Evolutionary conservation across 257 asterid genomes (phyloP).

Genomic region (Lantana camara): DNA sequence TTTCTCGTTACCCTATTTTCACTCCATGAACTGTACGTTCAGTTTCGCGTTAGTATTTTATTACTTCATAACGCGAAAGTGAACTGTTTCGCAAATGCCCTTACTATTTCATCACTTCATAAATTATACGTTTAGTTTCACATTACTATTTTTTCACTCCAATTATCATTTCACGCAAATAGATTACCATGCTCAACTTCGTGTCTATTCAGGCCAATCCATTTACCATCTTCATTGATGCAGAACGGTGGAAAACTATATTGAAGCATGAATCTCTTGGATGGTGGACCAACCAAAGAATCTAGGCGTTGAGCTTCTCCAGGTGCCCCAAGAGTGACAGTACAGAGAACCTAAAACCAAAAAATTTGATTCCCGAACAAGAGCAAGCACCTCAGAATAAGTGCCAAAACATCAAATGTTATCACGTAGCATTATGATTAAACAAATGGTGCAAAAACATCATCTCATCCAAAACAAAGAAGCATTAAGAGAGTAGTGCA

Average conservation of each 20-base stretch:
- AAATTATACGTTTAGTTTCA: too few relatives aligned
- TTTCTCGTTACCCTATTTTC: too few relatives aligned
- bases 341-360: conserved; percentile 79
- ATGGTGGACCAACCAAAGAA: conserved; percentile 90
- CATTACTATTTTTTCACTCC: too few relatives aligned
- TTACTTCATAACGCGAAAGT: too few relatives aligned
- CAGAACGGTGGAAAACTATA: conserved; percentile 95
- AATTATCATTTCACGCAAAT: too few relatives aligned
- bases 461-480: too few relatives aligned
- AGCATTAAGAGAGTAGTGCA: too few relatives aligned
- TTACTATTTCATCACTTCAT: too few relatives aligned
- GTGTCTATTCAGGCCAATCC: conserved; percentile 86
- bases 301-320: conserved; percentile 90
- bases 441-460: not conserved
- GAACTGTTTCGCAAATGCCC: too few relatives aligned
- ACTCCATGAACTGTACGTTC: too few relatives aligned
- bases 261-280: conserved; percentile 96
- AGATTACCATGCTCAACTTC: conserved; percentile 98
- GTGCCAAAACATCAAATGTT: not conserved
- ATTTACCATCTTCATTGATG: conserved; percentile 93
- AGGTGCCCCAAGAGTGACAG: conserved; percentile 98
- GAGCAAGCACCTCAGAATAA: conserved; percentile 21
- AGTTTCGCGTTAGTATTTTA: too few relatives aligned
- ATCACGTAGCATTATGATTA: conserved; percentile 15
- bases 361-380: conserved; percentile 29